Base-by-base conservation (phyloP, 257 asterid species). In the Forsythia viridissima region DNA sequence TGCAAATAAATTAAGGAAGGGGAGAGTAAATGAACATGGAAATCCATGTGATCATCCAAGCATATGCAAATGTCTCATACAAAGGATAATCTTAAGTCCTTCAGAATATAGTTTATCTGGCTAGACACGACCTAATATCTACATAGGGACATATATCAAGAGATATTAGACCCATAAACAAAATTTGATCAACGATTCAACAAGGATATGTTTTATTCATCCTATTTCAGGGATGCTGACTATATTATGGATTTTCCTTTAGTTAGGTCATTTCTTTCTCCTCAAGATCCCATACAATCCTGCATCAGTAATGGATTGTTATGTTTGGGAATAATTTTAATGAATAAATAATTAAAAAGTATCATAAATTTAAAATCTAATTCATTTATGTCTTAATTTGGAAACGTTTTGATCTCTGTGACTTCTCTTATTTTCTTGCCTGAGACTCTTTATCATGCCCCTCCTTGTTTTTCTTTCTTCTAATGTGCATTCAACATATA, bases 381-480 rank as follows among this genome's bases (percentile, higher is more conserved):
- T 55, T 55, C 57, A 12, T 48, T 48, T 48, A 13, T 18, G 57
- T 48, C 34, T 30, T 48, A 48, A 48, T 18, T 48, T 12, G 57
- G 7, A 48, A 48, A 48, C 20, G 12, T n/a, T 48, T 48, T 48
- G n/a, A 48, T 15, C 57, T 48, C 57, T 48, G n/a, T 13, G 13
- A 48, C 57, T 13, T 48, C 57, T 15, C 57, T 48, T 48, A 80
- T 16, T 55, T 70, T 37, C 59, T 70, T 59, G 43, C 7, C 11
- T 12, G 71, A 43, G 7, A 24, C 73, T 66, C 67, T 74, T 55
- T 67, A 21, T 70, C 69, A 43, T 52, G 61, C 74, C 61, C 65
- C 73, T 59, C 55, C 41, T 63, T 30, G 21, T 36, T 61, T 48
- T 46, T 43, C 36, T n/a, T 40, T 46, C 65, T 37, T 30, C 24